Base-by-base conservation (phyloP, 441 rosid genomes). In the Adansonia grandidieri region DNA sequence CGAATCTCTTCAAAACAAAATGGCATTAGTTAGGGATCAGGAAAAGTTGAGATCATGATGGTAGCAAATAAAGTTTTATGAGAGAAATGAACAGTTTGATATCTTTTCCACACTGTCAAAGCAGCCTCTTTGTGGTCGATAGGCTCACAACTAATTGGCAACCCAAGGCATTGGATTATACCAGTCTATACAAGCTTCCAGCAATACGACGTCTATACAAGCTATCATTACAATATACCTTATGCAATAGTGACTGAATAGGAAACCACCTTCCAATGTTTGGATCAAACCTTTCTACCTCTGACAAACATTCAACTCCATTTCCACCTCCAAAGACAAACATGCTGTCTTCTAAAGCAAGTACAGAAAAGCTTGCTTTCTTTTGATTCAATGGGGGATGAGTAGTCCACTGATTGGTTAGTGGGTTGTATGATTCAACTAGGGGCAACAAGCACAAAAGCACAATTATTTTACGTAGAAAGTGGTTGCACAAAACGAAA, bases 1-100 rank as follows among this genome's bases (percentile, higher is more conserved):
- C 85, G 77, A 70, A 81, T 53, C 90, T 80, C 90, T 87, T 83
- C 40, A 67, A 74, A 80, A 65, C 44, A 78, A 78, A 32, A 51
- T 9, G 3, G 44, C n/a, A 14, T 67, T 53, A 40, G 32, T 73
- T 42, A 42, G 65, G 22, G 11, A 22, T 22, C 15, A 60, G 15
- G 13, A 60, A 60, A 60, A 9, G 32, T 60, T 60, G 20, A 58
- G 63, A 58, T 60, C 64, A 58, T 15, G 13, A 58, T 48, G 53
- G 53, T 48, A 48, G 53, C 53, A 48, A 11, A 48, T 48, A 48
- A 4, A 60, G 64, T 6, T 19, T 8, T 19, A 9, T 8, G 6
- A 20, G 37, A 60, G 28, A 2, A 60, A 22, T 11, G 4, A 20
- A 10, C 5, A 60, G 14, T 19, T 60, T 60, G 1, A 60, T 32